Evolutionary conservation across 106 monocot genomes (phyloP).

Genomic region (Dendrobium catenatum): DNA sequence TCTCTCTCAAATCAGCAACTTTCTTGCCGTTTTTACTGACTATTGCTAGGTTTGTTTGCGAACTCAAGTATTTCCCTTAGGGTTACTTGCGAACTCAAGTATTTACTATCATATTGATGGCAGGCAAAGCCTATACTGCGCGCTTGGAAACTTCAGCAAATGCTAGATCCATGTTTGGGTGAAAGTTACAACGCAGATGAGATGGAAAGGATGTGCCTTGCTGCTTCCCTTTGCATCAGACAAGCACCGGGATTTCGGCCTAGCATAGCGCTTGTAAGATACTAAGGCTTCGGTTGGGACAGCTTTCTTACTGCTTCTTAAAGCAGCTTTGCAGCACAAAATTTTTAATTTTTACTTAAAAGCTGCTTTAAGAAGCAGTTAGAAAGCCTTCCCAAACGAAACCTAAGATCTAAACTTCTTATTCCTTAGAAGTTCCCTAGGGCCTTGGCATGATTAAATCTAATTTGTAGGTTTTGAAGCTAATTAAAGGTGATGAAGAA

Average conservation of each 20-base stretch:
- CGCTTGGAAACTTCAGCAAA: conserved; percentile 37
- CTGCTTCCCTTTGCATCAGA: conserved; percentile 75
- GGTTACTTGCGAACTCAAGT: too few species aligned
- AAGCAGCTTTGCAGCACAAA: too few species aligned
- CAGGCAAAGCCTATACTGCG: conserved; percentile 33
- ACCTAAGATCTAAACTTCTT: background rate
- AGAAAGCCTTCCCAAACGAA: too few species aligned
- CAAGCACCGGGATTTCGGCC: conserved; percentile 53
- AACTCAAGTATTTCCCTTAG: too few species aligned
- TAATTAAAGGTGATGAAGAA: conserved; percentile 54
- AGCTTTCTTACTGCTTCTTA: too few species aligned
- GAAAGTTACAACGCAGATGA: conserved; percentile 40
- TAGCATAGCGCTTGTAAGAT: conserved; percentile 53
- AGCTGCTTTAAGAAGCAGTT: too few species aligned
- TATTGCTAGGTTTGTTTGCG: too few species aligned
- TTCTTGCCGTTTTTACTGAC: too few species aligned
- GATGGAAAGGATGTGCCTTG: conserved; percentile 57
- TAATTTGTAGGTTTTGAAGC: conserved; percentile 36
- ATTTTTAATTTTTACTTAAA: too few species aligned
- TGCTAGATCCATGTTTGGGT: conserved; percentile 65
- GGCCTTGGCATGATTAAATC: too few species aligned
- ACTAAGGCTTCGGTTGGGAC: background rate
- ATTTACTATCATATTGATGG: background rate
- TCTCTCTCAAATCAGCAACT: too few species aligned
- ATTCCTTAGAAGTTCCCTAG: background rate